Base-by-base conservation (phyloP, 805 yeast species). In the Yarrowia porcina region DNA sequence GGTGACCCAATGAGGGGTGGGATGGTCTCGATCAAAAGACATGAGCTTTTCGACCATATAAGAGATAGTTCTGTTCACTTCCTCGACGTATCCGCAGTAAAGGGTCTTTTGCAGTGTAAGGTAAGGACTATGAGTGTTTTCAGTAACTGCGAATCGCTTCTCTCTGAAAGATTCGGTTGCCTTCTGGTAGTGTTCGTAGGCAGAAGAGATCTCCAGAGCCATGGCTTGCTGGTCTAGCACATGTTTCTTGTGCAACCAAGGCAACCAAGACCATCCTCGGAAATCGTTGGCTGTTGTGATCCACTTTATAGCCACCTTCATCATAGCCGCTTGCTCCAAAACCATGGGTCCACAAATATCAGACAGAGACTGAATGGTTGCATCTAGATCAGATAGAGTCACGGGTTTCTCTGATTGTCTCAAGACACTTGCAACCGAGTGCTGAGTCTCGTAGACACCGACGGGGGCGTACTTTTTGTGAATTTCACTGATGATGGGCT, bases 201-300 rank as follows among this genome's bases (percentile, higher is more conserved):
- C 56, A 2, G 56, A 20, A 6, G 27, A 9, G 10, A 49, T 12
- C 1, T 49, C 56, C 30, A 49, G 56, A 10, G 56, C 56, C 39
- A 21, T 13, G 20, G 56, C 21, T 15, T 49, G 39, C 30, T 49
- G 56, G 39, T 49, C 56, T 1, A 32, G 20, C 4, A 49, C 56
- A 15, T n/a, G 20, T 10, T 49, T 49, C 30, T 49, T 32, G 39
- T 49, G 56, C n/a, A 32, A 2, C 56, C 56, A 49, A 11, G 56
- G 56, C 56, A 49, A 11, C 56, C 56, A 49, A 6, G 56, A 49
- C 56, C 56, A 36, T 5, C 45, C 42, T 36, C 60, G 44, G 13
- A 36, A 52, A 2, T 52, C 33, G 35, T 52, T 52, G 44, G 60
- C 60, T 2, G 21, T 10, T 1, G 25, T 10, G 17, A 52, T 33